These are phyloP conservation scores for Sicyos baderoa DNA, from an alignment of 306 rosid genomes.

Conservation along the genomic window DNA sequence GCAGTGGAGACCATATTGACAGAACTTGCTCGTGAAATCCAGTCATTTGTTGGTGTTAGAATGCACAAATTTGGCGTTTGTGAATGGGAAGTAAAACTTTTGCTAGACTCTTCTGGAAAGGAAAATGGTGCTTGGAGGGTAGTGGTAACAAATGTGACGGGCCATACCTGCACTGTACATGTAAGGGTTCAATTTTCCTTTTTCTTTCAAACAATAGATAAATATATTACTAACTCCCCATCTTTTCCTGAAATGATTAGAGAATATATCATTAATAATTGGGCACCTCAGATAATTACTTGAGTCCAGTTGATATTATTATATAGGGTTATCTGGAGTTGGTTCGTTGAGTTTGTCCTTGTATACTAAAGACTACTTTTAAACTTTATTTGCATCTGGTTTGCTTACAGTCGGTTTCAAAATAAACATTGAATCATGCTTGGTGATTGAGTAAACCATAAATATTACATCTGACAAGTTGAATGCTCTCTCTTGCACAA, in stretches of 20 bases:
- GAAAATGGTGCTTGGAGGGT: constrained; percentile 93
- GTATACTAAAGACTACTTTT: background rate
- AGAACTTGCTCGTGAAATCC: constrained; percentile 64
- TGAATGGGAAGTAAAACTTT: constrained; percentile 96
- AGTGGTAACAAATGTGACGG: constrained; percentile 86
- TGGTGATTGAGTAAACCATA: background rate
- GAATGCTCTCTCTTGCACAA: background rate
- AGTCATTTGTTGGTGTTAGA: constrained; percentile 77
- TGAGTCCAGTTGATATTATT: background rate
- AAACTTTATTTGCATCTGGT: background rate
- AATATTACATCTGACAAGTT: constrained; percentile 1
- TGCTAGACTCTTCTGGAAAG: constrained; percentile 64
- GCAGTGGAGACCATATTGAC: constrained; percentile 53
- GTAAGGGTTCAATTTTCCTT: constrained; percentile 38
- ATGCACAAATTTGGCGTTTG: constrained; percentile 92
- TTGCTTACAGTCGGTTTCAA: background rate
- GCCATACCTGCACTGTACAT: constrained; percentile 83
- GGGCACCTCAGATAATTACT: background rate
- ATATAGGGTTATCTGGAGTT: constrained; percentile 4
- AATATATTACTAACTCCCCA: background rate
- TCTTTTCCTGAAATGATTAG: background rate
- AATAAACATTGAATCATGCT: background rate
- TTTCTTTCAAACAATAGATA: background rate
- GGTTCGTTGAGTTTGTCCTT: background rate
- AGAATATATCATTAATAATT: background rate